phyloP scores from a whole-genome alignment of 768 basidiomycete genomes.

The Pleurotus tuoliensis region DNA sequence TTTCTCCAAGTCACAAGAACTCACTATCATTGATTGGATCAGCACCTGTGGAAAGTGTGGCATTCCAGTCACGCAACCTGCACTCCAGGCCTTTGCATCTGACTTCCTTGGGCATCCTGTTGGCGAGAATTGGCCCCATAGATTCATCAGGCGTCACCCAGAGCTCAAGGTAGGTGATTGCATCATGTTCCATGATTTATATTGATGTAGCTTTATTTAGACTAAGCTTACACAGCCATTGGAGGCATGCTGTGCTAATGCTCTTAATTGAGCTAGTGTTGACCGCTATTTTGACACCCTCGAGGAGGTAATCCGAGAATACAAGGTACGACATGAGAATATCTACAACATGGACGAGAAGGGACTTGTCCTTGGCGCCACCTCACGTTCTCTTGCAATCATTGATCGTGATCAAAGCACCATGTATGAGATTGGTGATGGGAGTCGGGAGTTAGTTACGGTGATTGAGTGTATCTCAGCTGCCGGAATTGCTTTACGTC shows the following conservation, averaged over 20 bases:
- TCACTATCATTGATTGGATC: conserved; percentile 19
- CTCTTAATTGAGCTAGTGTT: conserved; percentile 16
- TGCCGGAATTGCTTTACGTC: conserved; percentile 31
- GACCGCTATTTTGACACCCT: conserved; percentile 15
- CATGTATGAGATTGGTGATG: conserved; percentile 20
- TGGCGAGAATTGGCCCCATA: conserved; percentile 9
- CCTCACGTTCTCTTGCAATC: conserved; percentile 11
- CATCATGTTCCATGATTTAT: conserved; percentile 16
- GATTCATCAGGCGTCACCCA: conserved; percentile 1
- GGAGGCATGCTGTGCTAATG: conserved; percentile 20
- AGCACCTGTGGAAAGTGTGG: conserved; percentile 17
- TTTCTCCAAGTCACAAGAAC: conserved; percentile 18
- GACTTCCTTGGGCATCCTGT: conserved; percentile 14
- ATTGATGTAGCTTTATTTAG: conserved; percentile 10
- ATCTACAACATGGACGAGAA: conserved; percentile 29
- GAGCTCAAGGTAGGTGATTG: conserved; percentile 12
- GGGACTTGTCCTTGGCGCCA: conserved; percentile 16
- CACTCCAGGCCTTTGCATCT: conserved; percentile 13
- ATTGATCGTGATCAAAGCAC: conserved; percentile 15
- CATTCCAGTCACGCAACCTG: conserved; percentile 15
- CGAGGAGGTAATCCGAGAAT: conserved; percentile 11
- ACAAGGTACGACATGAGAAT: conserved; percentile 19
- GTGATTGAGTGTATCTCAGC: conserved; percentile 42
- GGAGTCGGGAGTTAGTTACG: conserved; percentile 40
- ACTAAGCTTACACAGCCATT: conserved; percentile 15